Percentiles rank a stretch among this genome's conserved stretches.
These are phyloP conservation scores for Jackrogersella multiformis DNA, from an alignment of 495 filamentous ascomycete genomes.

Conservation along the genomic window DNA sequence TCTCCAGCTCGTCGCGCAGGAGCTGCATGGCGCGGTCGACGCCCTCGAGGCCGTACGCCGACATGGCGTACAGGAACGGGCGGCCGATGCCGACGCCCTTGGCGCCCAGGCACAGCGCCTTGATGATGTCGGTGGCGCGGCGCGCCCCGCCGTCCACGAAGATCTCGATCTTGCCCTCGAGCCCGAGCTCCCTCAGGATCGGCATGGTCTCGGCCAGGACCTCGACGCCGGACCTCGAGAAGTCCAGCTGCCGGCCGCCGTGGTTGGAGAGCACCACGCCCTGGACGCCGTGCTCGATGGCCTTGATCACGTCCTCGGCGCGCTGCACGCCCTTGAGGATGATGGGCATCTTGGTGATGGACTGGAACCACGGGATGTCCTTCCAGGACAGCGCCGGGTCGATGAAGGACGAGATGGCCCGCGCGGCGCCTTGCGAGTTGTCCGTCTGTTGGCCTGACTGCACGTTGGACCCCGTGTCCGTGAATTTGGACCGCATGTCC, in stretches of 20 bases:
- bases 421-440: constrained; percentile 87
- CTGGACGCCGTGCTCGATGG: constrained; percentile 83
- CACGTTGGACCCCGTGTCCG: constrained; percentile 83
- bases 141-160: constrained; percentile 92
- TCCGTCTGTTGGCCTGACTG: constrained; percentile 79
- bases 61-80: constrained; percentile 97
- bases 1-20: constrained; percentile 97
- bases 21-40: constrained; percentile 94
- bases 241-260: constrained; percentile 96
- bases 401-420: constrained; percentile 93
- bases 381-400: constrained; percentile 90
- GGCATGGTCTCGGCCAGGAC: constrained; percentile 97
- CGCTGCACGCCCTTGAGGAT: constrained; percentile 96
- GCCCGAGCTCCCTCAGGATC: constrained; percentile 80
- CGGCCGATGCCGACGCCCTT: constrained; percentile 93
- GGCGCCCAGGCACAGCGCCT: constrained; percentile 92
- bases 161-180: constrained; percentile 86
- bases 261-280: constrained; percentile 97
- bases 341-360: constrained; percentile 95
- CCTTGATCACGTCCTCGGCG: constrained; percentile 90
- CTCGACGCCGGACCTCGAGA: constrained; percentile 89
- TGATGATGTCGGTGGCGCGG: constrained; percentile 93
- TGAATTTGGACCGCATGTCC: constrained; percentile 93
- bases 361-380: constrained; percentile 93
- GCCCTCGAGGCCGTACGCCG: constrained; percentile 84